Base-by-base conservation (phyloP, 768 basidiomycete species). In the Gymnopilus junonius region DNA sequence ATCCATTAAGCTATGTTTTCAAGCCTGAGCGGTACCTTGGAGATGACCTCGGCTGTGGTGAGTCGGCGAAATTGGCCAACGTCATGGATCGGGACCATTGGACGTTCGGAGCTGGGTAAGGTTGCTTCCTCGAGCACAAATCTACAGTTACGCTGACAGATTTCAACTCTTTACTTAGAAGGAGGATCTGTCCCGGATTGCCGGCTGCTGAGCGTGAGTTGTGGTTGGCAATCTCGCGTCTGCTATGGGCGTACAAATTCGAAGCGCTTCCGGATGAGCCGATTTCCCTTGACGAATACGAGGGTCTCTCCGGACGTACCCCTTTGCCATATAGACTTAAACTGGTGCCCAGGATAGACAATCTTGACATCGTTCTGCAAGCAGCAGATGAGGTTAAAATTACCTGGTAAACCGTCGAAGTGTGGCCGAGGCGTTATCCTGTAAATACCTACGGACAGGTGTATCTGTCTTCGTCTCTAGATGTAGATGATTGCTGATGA, bases 231-330 rank as follows among this genome's bases (percentile, higher is more conserved):
- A 79, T 83, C 45, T 77, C 82, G 7, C 77, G 78, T 15, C 70
- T 84, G 69, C 72, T 83, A 8, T 84, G 82, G 82, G 76, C 81
- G 1, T 84, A 80, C 71, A 73, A 66, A 12, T 76, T 83, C 67
- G 73, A 74, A 45, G 71, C 72, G 29, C 69, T 81, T 11, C 80
- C 82, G 0, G 77, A 69, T 11, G 78, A 83, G 37, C 81, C 81
- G 0, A 82, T 83, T 59, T 76, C 77, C 64, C 67, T 84, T 29
- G 76, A 77, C 37, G 83, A 82, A 65, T 83, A 84, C 62, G 81
- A 83, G 55, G 83, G 83, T 6, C 67, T 76, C 21, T 82, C 82
- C 17, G 82, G 82, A 1, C 78, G 82, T 20, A 77, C 79, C 10
- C 82, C 82, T 3, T 21, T 37, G 4, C 35, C 54, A 23, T 55